Evolutionary conservation across 805 yeast species (phyloP), one percentile per base, ranked within the genome.

Genomic region (Wickerhamomyces hampshirensis): DNA sequence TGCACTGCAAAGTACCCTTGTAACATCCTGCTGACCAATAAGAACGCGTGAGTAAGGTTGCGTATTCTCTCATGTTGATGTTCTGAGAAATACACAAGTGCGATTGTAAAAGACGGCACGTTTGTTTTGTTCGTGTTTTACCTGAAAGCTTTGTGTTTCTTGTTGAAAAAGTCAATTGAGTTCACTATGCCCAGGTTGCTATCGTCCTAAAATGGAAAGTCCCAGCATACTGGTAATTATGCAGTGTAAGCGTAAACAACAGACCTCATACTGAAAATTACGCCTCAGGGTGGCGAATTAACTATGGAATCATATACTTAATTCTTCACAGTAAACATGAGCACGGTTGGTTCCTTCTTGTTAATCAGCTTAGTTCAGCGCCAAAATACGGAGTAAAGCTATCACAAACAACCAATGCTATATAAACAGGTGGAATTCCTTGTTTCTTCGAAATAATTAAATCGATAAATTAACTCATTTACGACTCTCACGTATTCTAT

Each of bases 401-500:
- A n/a, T n/a, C n/a, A n/a, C n/a, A n/a, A n/a, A n/a, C n/a, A n/a
- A 21, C 24, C 40, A 32, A 32, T 7, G 17, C 33, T 37, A 38
- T 41, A 41, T 37, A 41, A 41, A 34, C 35, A 32, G 33, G 34
- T 35, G 34, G 26, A 21, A 21, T 35, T 24, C 34, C 31, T n/a
- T n/a, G n/a, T n/a, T n/a, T n/a, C n/a, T n/a, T n/a, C n/a, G n/a
- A 6, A 5, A 12, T 9, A 23, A 9, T 19, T 19, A 27, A 13
- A 24, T 19, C 13, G 28, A 11, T 15, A 23, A 31, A 31, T 16
- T 31, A 15, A 7, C 7, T n/a, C n/a, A n/a, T n/a, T n/a, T n/a
- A n/a, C n/a, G n/a, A n/a, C n/a, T n/a, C n/a, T n/a, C n/a, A n/a
- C n/a, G n/a, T n/a, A n/a, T n/a, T n/a, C n/a, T n/a, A n/a, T n/a